phyloP scores from a whole-genome alignment of 257 asterid genomes.

The Ocimum tenuiflorum region DNA sequence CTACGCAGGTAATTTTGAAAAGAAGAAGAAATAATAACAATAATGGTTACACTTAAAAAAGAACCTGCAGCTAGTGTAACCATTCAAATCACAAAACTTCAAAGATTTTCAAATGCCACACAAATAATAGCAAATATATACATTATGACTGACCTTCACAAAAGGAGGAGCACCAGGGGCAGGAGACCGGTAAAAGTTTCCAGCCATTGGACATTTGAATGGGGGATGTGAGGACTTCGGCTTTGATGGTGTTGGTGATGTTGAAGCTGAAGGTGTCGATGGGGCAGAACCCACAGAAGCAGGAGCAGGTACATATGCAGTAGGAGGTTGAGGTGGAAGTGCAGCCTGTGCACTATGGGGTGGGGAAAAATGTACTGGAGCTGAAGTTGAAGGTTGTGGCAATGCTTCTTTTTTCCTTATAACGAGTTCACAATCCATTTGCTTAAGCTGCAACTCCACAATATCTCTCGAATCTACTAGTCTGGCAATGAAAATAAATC shows the following conservation, averaged over 20 bases:
- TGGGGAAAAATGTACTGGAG: conserved; percentile 27
- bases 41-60: not conserved
- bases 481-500: conserved; percentile 22
- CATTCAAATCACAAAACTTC: not conserved
- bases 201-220: conserved; percentile 64
- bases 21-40: not conserved
- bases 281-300: conserved; percentile 21
- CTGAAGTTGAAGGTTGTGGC: conserved; percentile 34
- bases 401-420: conserved; percentile 53
- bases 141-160: conserved; percentile 44
- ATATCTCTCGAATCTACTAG: conserved; percentile 56
- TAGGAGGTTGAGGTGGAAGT: conserved; percentile 28
- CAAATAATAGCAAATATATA: not conserved
- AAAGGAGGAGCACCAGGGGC: conserved; percentile 63
- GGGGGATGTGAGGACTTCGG: conserved; percentile 59
- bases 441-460: conserved; percentile 52
- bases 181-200: conserved; percentile 52
- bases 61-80: not conserved
- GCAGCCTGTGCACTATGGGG: conserved; percentile 29
- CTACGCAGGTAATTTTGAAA: not conserved
- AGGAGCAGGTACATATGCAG: conserved; percentile 28
- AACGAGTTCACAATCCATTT: conserved; percentile 42
- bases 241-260: conserved; percentile 35
- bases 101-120: not conserved
- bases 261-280: conserved; percentile 25